Evolutionary conservation across 495 filamentous ascomycete species (phyloP), one percentile per base, ranked within the genome.

Genomic region (Chaetomium cochliodes): DNA sequence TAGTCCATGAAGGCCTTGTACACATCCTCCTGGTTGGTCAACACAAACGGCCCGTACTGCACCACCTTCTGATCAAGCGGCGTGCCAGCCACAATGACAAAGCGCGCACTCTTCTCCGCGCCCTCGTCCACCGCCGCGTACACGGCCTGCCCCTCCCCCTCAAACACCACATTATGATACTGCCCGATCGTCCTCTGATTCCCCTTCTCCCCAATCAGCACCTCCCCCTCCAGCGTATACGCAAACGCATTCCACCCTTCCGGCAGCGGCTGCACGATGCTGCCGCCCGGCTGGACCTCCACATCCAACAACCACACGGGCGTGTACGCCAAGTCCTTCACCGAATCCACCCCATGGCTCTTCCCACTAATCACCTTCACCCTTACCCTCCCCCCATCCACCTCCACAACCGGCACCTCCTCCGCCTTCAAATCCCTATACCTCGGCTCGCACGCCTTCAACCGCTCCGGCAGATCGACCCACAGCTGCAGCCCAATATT

Each of bases 1-100:
- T 88, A 98, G 77, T 98, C 93, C 57, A 87, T 77, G 84, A 98
- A 87, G 3, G 94, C 92, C 79, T 97, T 86, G 67, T 92, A 90
- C 46, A 98, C 92, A 73, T 94, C 86, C 69, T 96, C 92, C 70
- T 92, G 82, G 13, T 83, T 84, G 42, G 82, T 96, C 65, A 96
- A 71, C 16, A 98, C 94, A 74, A 98, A 98, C 2, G 93, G 93
- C 0, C 93, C 93, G 74, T 98, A 97, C 83, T 98, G 93, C 28
- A 97, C 90, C 23, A 98, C 88, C 59, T 90, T 87, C 76, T 98
- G 93, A 72, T 97, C 88, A 16, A 97, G 82, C 18, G 92, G 90
- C 70, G 91, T 84, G 2, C 93, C 93, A 0, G 93, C 91, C 42
- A 97, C 81, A 46, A 98, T 79, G 5, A 98, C 83, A 71, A 96